Base-by-base conservation (phyloP, 2,329 filamentous ascomycete genomes). In the Alternaria panax region DNA sequence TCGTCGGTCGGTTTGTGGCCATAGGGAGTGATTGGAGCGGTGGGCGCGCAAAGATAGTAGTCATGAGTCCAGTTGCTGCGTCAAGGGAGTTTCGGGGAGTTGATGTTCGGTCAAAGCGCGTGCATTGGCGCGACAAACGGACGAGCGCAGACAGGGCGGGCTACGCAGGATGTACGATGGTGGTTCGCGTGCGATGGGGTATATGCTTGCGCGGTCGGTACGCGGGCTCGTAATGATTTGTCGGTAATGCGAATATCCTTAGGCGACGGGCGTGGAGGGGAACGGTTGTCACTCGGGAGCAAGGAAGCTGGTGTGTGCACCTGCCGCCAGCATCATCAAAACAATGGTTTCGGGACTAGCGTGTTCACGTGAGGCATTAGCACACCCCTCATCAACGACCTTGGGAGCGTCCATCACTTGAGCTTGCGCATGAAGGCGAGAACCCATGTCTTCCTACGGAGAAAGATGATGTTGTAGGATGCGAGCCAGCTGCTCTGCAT, bases 11-110 rank as follows among this genome's bases (percentile, higher is more conserved):
- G 52, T 82, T 81, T 67, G 78, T 75, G 60, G 81, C 80, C 82
- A 84, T 84, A 63, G 76, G 78, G 64, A 84, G 78, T 30, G 75
- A 69, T 76, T 81, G 78, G 62, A 84, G 72, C 59, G 82, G 82
- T 28, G 73, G 74, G 67, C 75, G 71, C 64, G 68, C 72, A 63
- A 74, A 68, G 58, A 77, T 60, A 57, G 72, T 71, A 66, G 69
- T 75, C 75, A 78, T 78, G 70, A 67, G 67, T 71, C 59, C 72
- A 68, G 73, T 72, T 69, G 69, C 56, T 68, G 66, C 64, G 65
- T 51, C 51, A 54, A 43, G 51, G 56, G 52, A 54, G 62, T 64
- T 57, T 67, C 59, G 54, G 59, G 63, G 63, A 62, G 67, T 55
- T 63, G 60, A 56, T 51, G 60, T 62, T 66, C 63, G 67, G 69